phyloP scores from a whole-genome alignment of 2,329 filamentous ascomycete genomes.

The Aspergillus novoparasiticus region DNA sequence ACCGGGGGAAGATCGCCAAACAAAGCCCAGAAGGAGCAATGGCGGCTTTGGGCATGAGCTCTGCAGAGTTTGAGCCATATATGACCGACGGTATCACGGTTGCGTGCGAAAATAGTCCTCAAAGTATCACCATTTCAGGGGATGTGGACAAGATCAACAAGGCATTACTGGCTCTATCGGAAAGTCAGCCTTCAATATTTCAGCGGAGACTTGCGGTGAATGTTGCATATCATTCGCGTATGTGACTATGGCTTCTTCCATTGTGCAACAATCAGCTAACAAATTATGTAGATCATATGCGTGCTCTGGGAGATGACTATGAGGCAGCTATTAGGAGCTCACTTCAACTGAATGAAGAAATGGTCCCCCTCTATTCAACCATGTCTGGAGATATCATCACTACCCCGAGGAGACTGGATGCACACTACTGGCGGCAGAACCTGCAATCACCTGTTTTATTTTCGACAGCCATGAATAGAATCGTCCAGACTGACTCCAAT shows the following conservation, averaged over 20 bases:
- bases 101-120: conserved; percentile 44
- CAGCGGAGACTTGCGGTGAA: background rate
- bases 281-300: background rate
- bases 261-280: background rate
- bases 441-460: conserved; percentile 11
- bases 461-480: background rate
- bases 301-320: background rate
- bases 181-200: background rate
- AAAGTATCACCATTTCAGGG: conserved; percentile 30
- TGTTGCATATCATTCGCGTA: conserved; percentile 7
- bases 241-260: background rate
- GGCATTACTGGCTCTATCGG: background rate
- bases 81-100: conserved; percentile 17
- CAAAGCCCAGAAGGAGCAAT: conserved; percentile 17
- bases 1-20: background rate
- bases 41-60: conserved; percentile 23
- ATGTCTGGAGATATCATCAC: background rate
- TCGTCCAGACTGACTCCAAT: background rate
- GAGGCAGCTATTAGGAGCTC: background rate
- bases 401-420: background rate
- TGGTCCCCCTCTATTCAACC: conserved; percentile 5
- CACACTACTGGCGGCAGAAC: conserved; percentile 10
- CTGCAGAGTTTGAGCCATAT: conserved; percentile 11
- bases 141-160: background rate
- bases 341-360: background rate